Conservation (phyloP, 345 rosid species). For the Brassica incana region DNA sequence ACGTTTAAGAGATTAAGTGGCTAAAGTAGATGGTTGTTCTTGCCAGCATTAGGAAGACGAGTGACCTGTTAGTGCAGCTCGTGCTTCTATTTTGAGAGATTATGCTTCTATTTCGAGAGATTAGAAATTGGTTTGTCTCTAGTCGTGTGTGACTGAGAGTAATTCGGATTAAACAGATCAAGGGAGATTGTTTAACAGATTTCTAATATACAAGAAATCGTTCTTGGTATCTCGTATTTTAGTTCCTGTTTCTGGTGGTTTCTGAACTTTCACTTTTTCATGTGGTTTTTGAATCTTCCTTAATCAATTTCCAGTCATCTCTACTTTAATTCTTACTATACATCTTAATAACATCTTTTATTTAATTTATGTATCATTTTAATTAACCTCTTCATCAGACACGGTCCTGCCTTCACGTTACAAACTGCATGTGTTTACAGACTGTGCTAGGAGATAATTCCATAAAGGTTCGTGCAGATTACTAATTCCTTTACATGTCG, state of each 20-base stretch:
- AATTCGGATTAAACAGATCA: too few species aligned
- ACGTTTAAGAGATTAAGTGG: too few species aligned
- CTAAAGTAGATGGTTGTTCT: too few species aligned
- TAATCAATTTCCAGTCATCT: constrained; percentile 35
- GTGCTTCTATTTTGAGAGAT: too few species aligned
- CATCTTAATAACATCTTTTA: not conserved
- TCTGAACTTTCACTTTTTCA: constrained; percentile 1
- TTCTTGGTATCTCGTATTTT: too few species aligned
- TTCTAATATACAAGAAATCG: too few species aligned
- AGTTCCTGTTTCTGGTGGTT: not conserved
- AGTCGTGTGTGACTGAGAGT: too few species aligned
- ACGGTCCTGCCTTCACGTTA: constrained; percentile 52
- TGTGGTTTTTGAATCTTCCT: constrained; percentile 36
- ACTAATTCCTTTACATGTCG: not conserved
- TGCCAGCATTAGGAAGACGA: too few species aligned
- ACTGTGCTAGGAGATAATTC: not conserved
- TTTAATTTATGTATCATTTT: not conserved
- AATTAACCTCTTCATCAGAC: constrained; percentile 24
- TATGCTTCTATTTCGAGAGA: not conserved
- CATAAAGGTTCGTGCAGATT: not conserved
- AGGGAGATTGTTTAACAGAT: too few species aligned
- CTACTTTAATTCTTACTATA: constrained; percentile 24
- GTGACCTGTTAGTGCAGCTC: too few species aligned
- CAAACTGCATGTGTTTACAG: not conserved
- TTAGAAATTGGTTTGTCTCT: too few species aligned